These are phyloP conservation scores for Aurantiochytrium sp. DNA, from an alignment of 108 stramenopile species.

Conservation along the genomic window DNA sequence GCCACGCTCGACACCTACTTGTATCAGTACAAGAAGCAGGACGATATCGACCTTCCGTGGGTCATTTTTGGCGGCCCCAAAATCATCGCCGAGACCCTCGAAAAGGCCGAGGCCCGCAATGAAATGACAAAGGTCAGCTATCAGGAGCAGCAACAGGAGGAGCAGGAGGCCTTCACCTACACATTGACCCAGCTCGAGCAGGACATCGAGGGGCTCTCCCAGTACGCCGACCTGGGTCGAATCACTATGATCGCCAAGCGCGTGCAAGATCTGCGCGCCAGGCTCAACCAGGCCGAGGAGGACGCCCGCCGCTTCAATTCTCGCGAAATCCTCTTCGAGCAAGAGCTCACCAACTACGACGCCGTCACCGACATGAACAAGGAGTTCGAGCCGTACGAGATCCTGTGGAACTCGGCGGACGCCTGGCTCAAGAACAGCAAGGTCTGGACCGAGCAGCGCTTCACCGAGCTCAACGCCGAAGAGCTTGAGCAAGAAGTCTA, in stretches of 20 bases:
- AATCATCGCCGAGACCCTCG: slow-evolving; percentile 43
- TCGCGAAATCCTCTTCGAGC: slow-evolving; percentile 58
- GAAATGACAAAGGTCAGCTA: slow-evolving; percentile 31
- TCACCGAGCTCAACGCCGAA: slow-evolving; percentile 54
- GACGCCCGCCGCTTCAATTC: slow-evolving; percentile 56
- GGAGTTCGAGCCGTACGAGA: slow-evolving; percentile 59
- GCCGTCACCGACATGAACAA: slow-evolving; percentile 45
- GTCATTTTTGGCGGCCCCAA: slow-evolving; percentile 45
- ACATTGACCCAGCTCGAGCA: slow-evolving; percentile 44
- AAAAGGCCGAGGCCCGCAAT: slow-evolving; percentile 36
- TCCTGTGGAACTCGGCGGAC: slow-evolving; percentile 56
- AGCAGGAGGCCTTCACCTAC: slow-evolving; percentile 58
- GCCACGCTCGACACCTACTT: slow-evolving; percentile 42
- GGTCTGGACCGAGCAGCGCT: slow-evolving; percentile 44
- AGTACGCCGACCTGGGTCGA: slow-evolving; percentile 43
- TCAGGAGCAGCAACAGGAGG: slow-evolving; percentile 51
- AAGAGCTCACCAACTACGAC: slow-evolving; percentile 60
- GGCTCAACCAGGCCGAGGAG: slow-evolving; percentile 47
- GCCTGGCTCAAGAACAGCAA: slow-evolving; percentile 48
- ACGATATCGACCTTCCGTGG: slow-evolving; percentile 51
- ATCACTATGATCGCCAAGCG: slow-evolving; percentile 43
- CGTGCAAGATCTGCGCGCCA: slow-evolving; percentile 39
- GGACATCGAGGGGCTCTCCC: slow-evolving; percentile 41
- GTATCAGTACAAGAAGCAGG: slow-evolving; percentile 17
- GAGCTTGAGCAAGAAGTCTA: slow-evolving; percentile 46